Evolutionary conservation across 176 grass and related monocot genomes (phyloP).

Genomic region (Oropetium thomaeum): DNA sequence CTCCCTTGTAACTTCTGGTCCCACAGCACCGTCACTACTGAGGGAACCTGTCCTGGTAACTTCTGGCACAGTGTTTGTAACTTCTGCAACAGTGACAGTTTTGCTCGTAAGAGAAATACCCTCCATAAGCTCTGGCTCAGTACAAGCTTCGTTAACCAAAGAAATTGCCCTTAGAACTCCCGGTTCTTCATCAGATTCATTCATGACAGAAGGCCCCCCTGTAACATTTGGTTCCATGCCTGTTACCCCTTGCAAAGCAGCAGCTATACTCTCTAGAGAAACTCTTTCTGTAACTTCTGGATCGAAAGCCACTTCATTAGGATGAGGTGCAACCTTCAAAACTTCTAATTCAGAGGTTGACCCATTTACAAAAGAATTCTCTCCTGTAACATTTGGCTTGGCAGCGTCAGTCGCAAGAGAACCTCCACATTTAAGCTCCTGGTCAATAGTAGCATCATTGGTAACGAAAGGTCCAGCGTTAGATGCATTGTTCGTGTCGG

Average conservation of each 20-base stretch:
- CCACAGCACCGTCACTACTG: background rate
- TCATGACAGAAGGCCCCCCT: background rate
- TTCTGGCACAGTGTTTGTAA: background rate
- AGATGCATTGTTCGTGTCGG: background rate
- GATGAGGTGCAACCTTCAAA: background rate
- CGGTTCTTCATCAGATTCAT: background rate
- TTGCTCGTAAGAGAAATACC: background rate
- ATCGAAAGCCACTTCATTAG: background rate
- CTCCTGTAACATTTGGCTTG: background rate
- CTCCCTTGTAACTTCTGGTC: constrained; percentile 5
- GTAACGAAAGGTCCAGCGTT: background rate
- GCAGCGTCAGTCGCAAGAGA: background rate
- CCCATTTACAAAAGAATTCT: constrained; percentile 5
- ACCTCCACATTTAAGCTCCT: background rate
- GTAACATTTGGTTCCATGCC: background rate
- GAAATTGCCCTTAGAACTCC: constrained; percentile 1
- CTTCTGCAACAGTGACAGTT: constrained; percentile 1
- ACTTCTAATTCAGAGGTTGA: background rate
- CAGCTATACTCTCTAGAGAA: constrained; percentile 1
- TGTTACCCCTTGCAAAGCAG: background rate
- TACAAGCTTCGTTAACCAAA: constrained; percentile 11
- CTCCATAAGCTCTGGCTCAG: background rate
- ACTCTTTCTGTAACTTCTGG: background rate
- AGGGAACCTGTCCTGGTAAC: background rate
- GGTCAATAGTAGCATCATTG: background rate